These are phyloP conservation scores for Eucalyptus fibrosa DNA, from an alignment of 345 rosid genomes.

Conservation along the genomic window DNA sequence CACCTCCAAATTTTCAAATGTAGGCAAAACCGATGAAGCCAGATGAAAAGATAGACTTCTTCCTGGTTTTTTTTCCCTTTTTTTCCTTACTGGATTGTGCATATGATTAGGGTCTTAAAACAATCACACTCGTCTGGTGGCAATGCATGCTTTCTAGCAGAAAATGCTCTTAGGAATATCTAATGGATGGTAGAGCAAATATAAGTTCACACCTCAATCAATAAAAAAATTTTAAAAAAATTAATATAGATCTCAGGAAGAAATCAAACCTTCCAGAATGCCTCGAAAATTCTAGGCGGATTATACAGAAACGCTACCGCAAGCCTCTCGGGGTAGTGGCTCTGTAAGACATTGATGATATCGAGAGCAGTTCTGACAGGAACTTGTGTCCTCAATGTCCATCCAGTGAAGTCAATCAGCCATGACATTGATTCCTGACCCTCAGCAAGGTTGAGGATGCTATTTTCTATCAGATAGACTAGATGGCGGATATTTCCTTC, in stretches of 20 bases:
- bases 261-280: conserved; percentile 66
- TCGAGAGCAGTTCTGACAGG: conserved; percentile 63
- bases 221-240: background rate
- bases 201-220: background rate
- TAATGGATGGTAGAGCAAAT: background rate
- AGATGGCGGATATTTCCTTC: conserved; percentile 71
- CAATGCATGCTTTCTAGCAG: background rate
- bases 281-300: conserved; percentile 83
- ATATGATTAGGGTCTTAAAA: background rate
- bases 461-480: conserved; percentile 84
- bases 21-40: background rate
- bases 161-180: background rate
- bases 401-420: conserved; percentile 88
- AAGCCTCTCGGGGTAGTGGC: conserved; percentile 91
- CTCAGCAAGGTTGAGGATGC: conserved; percentile 65
- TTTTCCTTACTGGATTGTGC: background rate
- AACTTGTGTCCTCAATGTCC: conserved; percentile 36
- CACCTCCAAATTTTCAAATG: background rate
- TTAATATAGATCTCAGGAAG: background rate
- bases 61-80: background rate
- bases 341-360: conserved; percentile 52
- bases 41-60: background rate
- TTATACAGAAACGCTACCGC: conserved; percentile 66
- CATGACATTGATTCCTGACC: conserved; percentile 89
- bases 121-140: background rate